These are phyloP conservation scores for Suillus brevipes DNA, from an alignment of 768 basidiomycete genomes.

Conservation along the genomic window DNA sequence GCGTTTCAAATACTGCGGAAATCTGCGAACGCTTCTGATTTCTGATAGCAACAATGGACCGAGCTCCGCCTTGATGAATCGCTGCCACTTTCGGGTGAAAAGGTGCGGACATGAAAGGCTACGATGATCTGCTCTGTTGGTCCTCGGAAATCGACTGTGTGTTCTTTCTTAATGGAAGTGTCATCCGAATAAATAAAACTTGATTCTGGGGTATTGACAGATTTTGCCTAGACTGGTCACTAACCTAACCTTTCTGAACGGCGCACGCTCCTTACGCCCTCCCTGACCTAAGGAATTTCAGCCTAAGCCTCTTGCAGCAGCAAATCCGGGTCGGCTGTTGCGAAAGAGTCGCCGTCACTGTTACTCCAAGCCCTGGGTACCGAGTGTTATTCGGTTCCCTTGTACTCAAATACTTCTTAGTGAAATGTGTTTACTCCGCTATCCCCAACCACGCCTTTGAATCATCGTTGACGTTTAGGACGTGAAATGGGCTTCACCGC, in stretches of 20 bases:
- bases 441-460: not conserved
- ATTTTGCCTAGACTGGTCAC: not conserved
- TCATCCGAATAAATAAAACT: not conserved
- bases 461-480: not conserved
- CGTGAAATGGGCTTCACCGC: not conserved
- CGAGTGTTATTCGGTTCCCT: not conserved
- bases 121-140: not conserved
- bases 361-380: not conserved
- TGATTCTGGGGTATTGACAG: not conserved
- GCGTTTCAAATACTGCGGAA: not conserved
- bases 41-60: not conserved
- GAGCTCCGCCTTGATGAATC: not conserved
- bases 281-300: not conserved
- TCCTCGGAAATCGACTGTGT: not conserved
- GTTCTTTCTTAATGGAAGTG: not conserved
- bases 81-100: not conserved
- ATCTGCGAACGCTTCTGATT: not conserved
- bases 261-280: not conserved
- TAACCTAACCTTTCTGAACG: not conserved
- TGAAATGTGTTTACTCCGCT: not conserved
- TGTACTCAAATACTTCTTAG: not conserved
- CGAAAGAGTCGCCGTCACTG: not conserved
- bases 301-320: not conserved
- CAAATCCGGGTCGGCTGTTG: not conserved
- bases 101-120: no score